Evolutionary conservation across 2,329 filamentous ascomycete genomes (phyloP).

Genomic region (Nemania bipapillata): DNA sequence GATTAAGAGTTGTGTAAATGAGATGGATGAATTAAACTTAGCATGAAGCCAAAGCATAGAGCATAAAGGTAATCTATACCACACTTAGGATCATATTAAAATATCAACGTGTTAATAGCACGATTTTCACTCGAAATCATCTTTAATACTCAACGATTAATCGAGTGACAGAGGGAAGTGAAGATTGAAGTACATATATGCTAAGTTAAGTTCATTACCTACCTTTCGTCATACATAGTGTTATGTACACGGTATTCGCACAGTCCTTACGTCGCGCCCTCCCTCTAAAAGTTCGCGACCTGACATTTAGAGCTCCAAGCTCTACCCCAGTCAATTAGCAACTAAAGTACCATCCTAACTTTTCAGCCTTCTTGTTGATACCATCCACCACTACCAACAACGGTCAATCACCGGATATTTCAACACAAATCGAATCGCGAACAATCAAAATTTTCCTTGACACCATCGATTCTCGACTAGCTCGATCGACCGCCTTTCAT

Average conservation of each 20-base stretch:
- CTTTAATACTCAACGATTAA: too few species aligned
- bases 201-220: background rate
- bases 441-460: background rate
- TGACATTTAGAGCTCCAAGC: constrained; percentile 41
- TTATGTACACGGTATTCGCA: constrained; percentile 36
- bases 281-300: constrained; percentile 50
- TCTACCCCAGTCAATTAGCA: constrained; percentile 31
- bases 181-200: too few species aligned
- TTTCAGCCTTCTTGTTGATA: constrained; percentile 25
- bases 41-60: too few species aligned
- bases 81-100: too few species aligned
- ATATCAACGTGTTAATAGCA: too few species aligned
- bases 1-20: too few species aligned
- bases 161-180: too few species aligned
- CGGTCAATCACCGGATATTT: constrained; percentile 12
- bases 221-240: constrained; percentile 3
- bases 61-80: too few species aligned
- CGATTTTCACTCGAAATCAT: too few species aligned
- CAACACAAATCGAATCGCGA: constrained; percentile 5
- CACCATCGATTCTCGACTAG: background rate
- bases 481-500: background rate
- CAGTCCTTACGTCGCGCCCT: constrained; percentile 45
- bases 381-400: constrained; percentile 19
- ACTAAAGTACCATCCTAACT: constrained; percentile 7
- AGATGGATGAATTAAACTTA: too few species aligned